Evolutionary conservation across 2,329 filamentous ascomycete species (phyloP), one percentile per base, ranked within the genome.

Genomic region (Periconia sp.): DNA sequence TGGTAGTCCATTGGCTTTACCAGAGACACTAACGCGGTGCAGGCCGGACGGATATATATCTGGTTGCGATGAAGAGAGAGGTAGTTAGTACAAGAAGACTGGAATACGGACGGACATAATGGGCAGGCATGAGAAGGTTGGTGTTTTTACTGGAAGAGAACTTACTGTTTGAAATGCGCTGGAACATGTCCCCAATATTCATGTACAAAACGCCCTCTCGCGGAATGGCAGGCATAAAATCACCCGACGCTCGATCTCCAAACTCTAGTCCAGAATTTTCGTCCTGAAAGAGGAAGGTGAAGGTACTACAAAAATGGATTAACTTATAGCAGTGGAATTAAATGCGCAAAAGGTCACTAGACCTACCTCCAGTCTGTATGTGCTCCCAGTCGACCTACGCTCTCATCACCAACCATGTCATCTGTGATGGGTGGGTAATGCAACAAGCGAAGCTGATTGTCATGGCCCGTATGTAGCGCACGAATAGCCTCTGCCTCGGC

Each of bases 371-470:
- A 84, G 59, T 84, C 82, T 2, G 77, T 81, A 65, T 85, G 82
- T 2, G 79, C 76, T 0, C 79, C 78, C 47, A 82, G 82, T 11
- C 82, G 72, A 10, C 79, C 76, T 37, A 78, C 73, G 15, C 71
- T 61, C 14, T 76, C 72, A 41, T 30, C 72, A 8, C 23, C 23
- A 5, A 27, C 23, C 23, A 27, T 27, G 70, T 3, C 75, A 76
- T 27, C 76, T 73, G 6, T 82, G 71, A 2, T 77, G 71, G 0
- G 19, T 5, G 82, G 81, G 54, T 85, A 88, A 64, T 87, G 84
- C 14, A 87, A 71, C 20, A 88, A 68, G 1, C 85, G 79, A 11
- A 87, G 72, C 55, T 86, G 84, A 56, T 85, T 84, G 59, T 85
- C 81, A 52, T 81, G 75, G 0, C 80, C 79, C 31, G 77, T 78